Conservation (phyloP, 139 green algal genomes). For the Chlorella sp. region DNA sequence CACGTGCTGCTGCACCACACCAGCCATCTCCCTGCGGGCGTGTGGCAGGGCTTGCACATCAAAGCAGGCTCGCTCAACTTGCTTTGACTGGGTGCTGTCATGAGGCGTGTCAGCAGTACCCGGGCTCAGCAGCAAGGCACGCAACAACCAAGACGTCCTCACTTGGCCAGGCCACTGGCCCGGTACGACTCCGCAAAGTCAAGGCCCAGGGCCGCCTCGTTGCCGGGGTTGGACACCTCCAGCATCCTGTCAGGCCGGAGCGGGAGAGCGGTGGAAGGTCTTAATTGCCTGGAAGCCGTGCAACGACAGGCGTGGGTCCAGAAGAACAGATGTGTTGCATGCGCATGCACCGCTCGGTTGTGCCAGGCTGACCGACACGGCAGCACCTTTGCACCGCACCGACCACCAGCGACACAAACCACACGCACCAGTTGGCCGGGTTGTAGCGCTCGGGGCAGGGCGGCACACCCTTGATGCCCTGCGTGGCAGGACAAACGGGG, state of each 20-base stretch:
- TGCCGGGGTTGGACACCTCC: slow-evolving; percentile 36
- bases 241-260: slow-evolving; percentile 47
- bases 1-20: not conserved
- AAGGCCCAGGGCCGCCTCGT: slow-evolving; percentile 4
- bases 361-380: not conserved
- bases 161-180: slow-evolving; percentile 30
- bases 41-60: no score
- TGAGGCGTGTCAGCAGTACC: no score
- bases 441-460: slow-evolving; percentile 17
- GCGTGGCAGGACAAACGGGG: not conserved
- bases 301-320: not conserved
- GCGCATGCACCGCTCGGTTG: not conserved
- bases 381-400: not conserved
- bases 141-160: not conserved
- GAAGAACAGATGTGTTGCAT: not conserved
- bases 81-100: no score
- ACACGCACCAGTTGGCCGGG: slow-evolving; percentile 34
- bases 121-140: no score
- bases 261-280: not conserved
- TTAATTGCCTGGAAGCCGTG: not conserved
- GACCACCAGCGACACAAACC: no score
- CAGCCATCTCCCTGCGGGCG: slow-evolving; percentile 11
- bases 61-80: no score
- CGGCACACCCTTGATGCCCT: not conserved
- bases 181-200: slow-evolving; percentile 50